Percentiles rank a stretch among this genome's conserved stretches.
Evolutionary conservation across 2,329 filamentous ascomycete genomes (phyloP).

Genomic region (Ophiostoma sp.): DNA sequence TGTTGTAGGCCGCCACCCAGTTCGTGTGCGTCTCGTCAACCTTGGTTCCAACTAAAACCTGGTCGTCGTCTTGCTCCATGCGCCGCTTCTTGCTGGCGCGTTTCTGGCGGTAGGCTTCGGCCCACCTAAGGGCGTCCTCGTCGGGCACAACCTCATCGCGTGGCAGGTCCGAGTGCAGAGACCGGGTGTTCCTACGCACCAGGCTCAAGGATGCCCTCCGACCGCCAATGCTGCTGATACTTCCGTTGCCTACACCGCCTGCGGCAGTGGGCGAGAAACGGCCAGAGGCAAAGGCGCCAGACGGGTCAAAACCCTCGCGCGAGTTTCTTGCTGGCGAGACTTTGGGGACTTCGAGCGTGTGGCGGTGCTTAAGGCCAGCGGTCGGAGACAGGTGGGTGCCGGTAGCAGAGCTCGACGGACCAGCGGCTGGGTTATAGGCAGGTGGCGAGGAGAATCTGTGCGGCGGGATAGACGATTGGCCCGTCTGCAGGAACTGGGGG

Average conservation of each 20-base stretch:
- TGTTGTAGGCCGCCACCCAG: slow-evolving; percentile 98
- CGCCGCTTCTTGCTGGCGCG: slow-evolving; percentile 81
- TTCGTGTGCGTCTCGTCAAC: slow-evolving; percentile 97
- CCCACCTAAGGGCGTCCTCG: slow-evolving; percentile 88
- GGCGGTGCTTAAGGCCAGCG: slow-evolving; percentile 71
- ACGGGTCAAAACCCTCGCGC: slow-evolving; percentile 68
- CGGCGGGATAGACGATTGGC: slow-evolving; percentile 34
- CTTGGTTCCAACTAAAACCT: slow-evolving; percentile 93
- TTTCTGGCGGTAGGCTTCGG: slow-evolving; percentile 89
- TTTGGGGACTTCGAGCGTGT: slow-evolving; percentile 86
- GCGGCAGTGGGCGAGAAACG: slow-evolving; percentile 72
- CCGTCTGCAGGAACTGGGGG: neutral
- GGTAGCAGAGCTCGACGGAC: slow-evolving; percentile 34
- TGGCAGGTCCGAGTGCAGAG: slow-evolving; percentile 79
- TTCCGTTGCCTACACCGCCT: slow-evolving; percentile 52
- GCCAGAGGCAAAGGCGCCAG: slow-evolving; percentile 62
- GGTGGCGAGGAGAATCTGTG: slow-evolving; percentile 68
- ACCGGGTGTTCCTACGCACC: slow-evolving; percentile 77
- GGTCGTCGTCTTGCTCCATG: slow-evolving; percentile 85
- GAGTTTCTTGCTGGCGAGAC: slow-evolving; percentile 62
- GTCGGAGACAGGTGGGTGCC: slow-evolving; percentile 55
- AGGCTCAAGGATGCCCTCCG: slow-evolving; percentile 83
- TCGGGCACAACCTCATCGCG: slow-evolving; percentile 83
- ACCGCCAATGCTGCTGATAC: slow-evolving; percentile 44
- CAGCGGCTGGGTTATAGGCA: slow-evolving; percentile 48